Conservation (phyloP, 352 stramenopile genomes). For the Globisporangium cystogenes region DNA sequence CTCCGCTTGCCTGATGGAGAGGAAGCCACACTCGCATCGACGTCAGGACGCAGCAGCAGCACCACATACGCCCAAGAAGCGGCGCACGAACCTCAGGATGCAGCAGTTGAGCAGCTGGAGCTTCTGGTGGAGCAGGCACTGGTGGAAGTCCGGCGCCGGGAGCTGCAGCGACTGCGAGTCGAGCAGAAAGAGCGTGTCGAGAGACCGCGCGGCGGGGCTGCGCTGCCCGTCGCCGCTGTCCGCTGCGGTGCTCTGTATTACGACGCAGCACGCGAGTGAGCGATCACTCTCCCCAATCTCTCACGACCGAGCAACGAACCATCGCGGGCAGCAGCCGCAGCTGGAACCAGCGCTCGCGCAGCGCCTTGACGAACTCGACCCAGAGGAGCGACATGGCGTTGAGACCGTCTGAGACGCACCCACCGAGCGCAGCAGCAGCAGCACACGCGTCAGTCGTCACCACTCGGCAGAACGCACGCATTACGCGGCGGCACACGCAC, state of each 20-base stretch:
- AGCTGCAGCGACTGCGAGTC: slow-evolving; percentile 30
- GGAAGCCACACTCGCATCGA: not conserved
- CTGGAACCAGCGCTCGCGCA: slow-evolving; percentile 66
- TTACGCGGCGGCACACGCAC: not conserved
- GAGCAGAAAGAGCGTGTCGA: not conserved
- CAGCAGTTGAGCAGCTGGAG: slow-evolving; percentile 78
- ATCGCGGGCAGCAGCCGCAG: slow-evolving; percentile 67
- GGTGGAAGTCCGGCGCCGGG: slow-evolving; percentile 54
- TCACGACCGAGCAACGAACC: slow-evolving; percentile 29
- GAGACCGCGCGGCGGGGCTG: not conserved
- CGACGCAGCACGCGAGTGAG: not conserved
- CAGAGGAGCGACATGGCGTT: slow-evolving; percentile 75
- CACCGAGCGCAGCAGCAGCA: not conserved
- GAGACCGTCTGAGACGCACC: slow-evolving; percentile 58
- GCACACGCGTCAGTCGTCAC: not conserved
- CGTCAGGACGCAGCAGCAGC: no score
- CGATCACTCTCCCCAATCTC: no score
- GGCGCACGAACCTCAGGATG: slow-evolving; percentile 43
- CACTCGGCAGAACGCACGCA: no score
- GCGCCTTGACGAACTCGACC: slow-evolving; percentile 78
- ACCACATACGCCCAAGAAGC: no score
- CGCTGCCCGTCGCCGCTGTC: not conserved
- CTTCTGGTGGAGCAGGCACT: slow-evolving; percentile 79
- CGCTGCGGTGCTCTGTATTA: not conserved
- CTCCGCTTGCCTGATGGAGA: not conserved